Percentiles rank a stretch among this genome's conserved stretches.
These are phyloP conservation scores for Wolfiporia cocos DNA, from an alignment of 1,284 basidiomycete species.

Conservation along the genomic window DNA sequence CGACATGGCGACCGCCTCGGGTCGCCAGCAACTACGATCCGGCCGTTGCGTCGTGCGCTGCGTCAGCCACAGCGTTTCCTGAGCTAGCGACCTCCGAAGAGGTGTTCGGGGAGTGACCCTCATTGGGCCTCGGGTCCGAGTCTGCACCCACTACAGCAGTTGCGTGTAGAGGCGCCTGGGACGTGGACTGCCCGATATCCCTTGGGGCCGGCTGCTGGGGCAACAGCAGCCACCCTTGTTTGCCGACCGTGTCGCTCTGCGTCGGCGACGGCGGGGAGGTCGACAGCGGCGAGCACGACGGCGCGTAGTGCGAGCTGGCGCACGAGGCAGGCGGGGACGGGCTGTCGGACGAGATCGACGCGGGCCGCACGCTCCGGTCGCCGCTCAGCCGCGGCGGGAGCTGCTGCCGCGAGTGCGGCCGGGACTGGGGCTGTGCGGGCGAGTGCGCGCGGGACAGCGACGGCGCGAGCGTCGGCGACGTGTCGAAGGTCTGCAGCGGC, in stretches of 20 bases:
- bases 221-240: too few species aligned
- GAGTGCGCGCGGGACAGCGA: slow-evolving; percentile 18
- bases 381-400: slow-evolving; percentile 4
- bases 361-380: slow-evolving; percentile 12
- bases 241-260: slow-evolving; percentile 8
- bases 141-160: too few species aligned
- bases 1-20: too few species aligned
- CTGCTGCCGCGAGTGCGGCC: slow-evolving; percentile 10
- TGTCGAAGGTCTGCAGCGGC: slow-evolving; percentile 13
- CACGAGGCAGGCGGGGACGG: slow-evolving; percentile 29
- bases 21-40: too few species aligned
- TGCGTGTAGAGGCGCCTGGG: too few species aligned
- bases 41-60: too few species aligned
- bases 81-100: too few species aligned
- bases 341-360: slow-evolving; percentile 27
- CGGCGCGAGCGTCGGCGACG: slow-evolving; percentile 12
- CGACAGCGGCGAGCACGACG: slow-evolving; percentile 25
- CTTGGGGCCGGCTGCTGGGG: too few species aligned
- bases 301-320: slow-evolving; percentile 29
- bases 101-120: too few species aligned
- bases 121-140: too few species aligned
- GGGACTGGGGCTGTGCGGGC: slow-evolving; percentile 11
- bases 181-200: too few species aligned
- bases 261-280: slow-evolving; percentile 28
- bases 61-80: too few species aligned